A percentile compares a stretch with the other conserved stretches of the same genome.
Evolutionary conservation across 352 stramenopile genomes (phyloP).

Genomic region (Phytopythium aichiense): DNA sequence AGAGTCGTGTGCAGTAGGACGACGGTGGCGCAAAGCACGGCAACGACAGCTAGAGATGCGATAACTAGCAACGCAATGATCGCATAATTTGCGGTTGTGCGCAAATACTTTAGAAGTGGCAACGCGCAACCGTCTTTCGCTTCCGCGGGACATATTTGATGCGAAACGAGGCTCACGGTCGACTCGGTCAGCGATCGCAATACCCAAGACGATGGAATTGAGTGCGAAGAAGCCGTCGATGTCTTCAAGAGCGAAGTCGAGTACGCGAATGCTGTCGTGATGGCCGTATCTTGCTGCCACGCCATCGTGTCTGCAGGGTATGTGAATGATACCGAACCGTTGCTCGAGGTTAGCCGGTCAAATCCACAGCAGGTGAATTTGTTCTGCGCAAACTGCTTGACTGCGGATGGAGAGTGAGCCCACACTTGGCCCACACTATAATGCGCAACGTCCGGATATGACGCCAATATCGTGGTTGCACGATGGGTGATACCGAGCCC

Average conservation of each 20-base stretch:
- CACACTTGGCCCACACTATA: constrained; percentile 20
- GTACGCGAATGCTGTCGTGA: constrained; percentile 17
- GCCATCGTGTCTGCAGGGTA: constrained; percentile 22
- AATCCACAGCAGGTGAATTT: constrained; percentile 45
- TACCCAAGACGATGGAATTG: constrained; percentile 4
- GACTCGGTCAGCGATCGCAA: constrained; percentile 9
- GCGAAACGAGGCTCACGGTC: not conserved
- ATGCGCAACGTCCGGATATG: not conserved
- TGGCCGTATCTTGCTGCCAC: constrained; percentile 23
- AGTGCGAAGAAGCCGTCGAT: not conserved
- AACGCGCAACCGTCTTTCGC: constrained; percentile 7
- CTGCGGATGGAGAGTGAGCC: constrained; percentile 20
- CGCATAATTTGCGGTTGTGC: not conserved
- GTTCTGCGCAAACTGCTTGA: constrained; percentile 51
- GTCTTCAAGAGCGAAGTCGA: not conserved
- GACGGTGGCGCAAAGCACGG: not conserved
- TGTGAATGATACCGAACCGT: constrained; percentile 32
- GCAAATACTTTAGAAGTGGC: not conserved
- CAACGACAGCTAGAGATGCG: not conserved
- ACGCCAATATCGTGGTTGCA: constrained; percentile 10
- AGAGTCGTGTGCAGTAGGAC: not conserved
- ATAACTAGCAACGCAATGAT: not conserved
- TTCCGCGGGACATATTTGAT: constrained; percentile 12
- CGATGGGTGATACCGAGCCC: constrained; percentile 39
- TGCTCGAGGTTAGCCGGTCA: constrained; percentile 18